Base-by-base conservation (phyloP, 768 basidiomycete genomes). In the Saitozyma sp. region DNA sequence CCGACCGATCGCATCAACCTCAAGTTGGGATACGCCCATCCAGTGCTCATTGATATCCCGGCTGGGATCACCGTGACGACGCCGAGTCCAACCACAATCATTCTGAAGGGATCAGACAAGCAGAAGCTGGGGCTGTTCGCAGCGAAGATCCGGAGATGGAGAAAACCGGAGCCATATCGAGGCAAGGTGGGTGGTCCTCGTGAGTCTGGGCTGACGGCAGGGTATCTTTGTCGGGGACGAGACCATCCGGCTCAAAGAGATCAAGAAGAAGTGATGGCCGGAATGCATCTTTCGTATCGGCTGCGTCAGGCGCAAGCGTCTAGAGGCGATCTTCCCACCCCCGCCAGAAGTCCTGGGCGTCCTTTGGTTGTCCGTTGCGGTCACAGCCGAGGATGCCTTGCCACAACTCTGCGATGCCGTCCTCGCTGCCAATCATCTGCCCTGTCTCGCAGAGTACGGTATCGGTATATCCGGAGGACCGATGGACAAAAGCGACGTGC, bases 161-260 rank as follows among this genome's bases (percentile, higher is more conserved):
- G 95, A 70, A 88, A 88, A 69, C 95, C 95, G 19, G 95, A 99
- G 77, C 94, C 93, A 14, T 99, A 97, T 81, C 92, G 97, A 81
- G 95, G 93, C 77, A 97, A 97, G 85, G 93, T 95, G 74, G 56
- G 89, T 81, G 51, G 45, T 17, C 14, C n/a, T 38, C 14, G 14
- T 9, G 41, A 38, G 57, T 57, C 38, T 45, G 46, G n/a, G 40
- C 52, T 59, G 56, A 57, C 59, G 50, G 37, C 55, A 98, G 90
- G 94, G 94, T 66, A 88, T 97, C 63, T 95, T 97, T 71, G 86
- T 97, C 57, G 93, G 91, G n/a, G 85, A 87, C 72, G 95, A 99
- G 80, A 89, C 88, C 56, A 89, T 97, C 73, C 86, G 89, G 75
- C 88, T 96, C 65, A 96, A 91, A 82, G 86, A 87, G 65, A 88